Conservation (phyloP, 768 basidiomycete species). For the Dacryopinax primogenitus region DNA sequence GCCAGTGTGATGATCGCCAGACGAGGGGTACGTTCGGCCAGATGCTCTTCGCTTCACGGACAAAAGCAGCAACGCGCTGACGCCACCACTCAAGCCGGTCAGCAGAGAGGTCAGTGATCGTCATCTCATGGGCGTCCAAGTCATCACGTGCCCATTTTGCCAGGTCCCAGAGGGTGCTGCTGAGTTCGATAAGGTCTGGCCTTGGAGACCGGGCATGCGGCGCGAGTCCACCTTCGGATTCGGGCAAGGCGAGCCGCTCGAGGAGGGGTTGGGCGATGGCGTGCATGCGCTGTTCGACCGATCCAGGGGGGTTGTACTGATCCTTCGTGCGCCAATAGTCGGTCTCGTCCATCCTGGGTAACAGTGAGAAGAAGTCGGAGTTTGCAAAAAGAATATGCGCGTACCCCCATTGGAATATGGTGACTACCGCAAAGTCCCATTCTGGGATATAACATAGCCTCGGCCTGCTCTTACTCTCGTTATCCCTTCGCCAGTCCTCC, state of each 20-base stretch:
- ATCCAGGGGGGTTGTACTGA: conserved; percentile 1
- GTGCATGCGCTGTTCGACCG: background rate
- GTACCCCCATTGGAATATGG: background rate
- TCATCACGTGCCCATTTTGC: background rate
- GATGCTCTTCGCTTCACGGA: background rate
- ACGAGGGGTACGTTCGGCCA: background rate
- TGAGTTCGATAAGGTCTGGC: background rate
- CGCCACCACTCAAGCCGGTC: background rate
- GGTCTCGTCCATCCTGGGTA: background rate
- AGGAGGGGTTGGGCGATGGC: background rate
- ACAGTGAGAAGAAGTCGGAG: background rate
- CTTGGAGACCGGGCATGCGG: background rate
- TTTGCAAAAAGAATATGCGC: background rate
- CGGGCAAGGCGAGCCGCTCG: background rate
- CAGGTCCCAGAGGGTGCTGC: background rate
- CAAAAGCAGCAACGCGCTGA: background rate
- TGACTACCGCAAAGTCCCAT: background rate
- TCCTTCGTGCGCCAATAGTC: conserved; percentile 6
- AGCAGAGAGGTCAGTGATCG: background rate
- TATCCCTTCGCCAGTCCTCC: conserved; percentile 3
- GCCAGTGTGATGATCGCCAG: background rate
- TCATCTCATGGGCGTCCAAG: background rate
- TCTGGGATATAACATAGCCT: background rate
- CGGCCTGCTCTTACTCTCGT: background rate
- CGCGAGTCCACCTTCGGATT: background rate